phyloP scores from a whole-genome alignment of 2,329 filamentous ascomycete species.

The Colletotrichum graminicola region DNA sequence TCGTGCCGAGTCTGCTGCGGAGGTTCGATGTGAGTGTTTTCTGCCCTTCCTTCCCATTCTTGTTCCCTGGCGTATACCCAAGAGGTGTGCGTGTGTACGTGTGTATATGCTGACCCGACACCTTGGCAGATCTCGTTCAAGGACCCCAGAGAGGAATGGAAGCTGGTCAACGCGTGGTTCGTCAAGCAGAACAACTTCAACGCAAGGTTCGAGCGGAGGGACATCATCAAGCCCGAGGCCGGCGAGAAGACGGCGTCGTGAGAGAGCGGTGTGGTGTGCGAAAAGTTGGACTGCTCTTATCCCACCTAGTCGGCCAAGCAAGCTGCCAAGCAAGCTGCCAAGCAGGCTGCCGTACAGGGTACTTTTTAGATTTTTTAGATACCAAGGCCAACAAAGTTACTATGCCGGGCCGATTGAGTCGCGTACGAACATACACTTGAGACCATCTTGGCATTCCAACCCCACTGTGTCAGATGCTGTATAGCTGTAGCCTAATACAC shows the following conservation, averaged over 20 bases:
- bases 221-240: slow-evolving; percentile 54
- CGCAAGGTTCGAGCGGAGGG: slow-evolving; percentile 58
- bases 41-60: not conserved
- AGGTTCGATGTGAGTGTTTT: slow-evolving; percentile 68
- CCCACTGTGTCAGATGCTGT: too few relatives aligned
- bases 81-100: too few relatives aligned
- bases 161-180: slow-evolving; percentile 72
- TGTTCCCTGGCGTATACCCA: not conserved
- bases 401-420: too few relatives aligned
- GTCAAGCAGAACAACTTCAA: slow-evolving; percentile 71
- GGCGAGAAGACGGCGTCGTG: slow-evolving; percentile 24
- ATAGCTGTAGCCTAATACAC: too few relatives aligned
- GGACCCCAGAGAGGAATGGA: slow-evolving; percentile 68
- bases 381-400: too few relatives aligned
- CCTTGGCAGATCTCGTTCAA: slow-evolving; percentile 62
- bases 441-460: too few relatives aligned
- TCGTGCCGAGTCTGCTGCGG: slow-evolving; percentile 71
- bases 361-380: too few relatives aligned
- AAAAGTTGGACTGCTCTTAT: too few relatives aligned
- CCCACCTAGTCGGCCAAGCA: too few relatives aligned
- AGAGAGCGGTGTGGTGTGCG: not conserved
- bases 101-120: not conserved
- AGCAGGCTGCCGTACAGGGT: too few relatives aligned
- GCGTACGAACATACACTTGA: too few relatives aligned
- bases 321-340: too few relatives aligned